Conservation (phyloP, 2,329 filamentous ascomycete genomes). For the Aspergillus floridensis region DNA sequence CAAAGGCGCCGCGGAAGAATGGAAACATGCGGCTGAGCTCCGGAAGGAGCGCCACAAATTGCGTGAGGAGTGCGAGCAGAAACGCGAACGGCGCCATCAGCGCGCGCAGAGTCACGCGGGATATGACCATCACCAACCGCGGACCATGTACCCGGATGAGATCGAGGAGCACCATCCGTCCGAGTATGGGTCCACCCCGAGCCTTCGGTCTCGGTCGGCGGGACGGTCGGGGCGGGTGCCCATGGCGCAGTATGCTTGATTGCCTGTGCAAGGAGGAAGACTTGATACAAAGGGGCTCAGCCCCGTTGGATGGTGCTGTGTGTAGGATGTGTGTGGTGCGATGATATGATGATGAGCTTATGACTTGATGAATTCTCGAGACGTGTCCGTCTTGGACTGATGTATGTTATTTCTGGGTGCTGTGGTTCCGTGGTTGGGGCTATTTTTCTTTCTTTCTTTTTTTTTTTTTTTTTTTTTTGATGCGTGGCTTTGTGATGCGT, state of each 20-base stretch:
- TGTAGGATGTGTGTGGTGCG: not conserved
- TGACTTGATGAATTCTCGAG: not conserved
- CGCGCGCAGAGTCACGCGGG: constrained; percentile 24
- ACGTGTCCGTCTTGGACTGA: too few relatives aligned
- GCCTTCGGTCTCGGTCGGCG: constrained; percentile 12
- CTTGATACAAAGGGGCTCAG: too few relatives aligned
- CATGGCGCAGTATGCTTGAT: not conserved
- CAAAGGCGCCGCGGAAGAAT: constrained; percentile 64
- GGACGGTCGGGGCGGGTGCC: constrained; percentile 2
- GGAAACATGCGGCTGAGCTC: constrained; percentile 66
- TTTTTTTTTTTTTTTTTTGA: too few relatives aligned
- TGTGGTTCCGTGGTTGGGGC: too few relatives aligned
- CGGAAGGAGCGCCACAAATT: constrained; percentile 57
- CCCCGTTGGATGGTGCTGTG: not conserved
- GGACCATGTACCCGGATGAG: constrained; percentile 31
- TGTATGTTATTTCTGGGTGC: too few relatives aligned
- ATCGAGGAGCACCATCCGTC: constrained; percentile 25
- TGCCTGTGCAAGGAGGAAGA: not conserved
- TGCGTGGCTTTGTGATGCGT: too few relatives aligned
- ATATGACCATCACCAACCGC: not conserved
- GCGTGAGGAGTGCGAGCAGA: constrained; percentile 45
- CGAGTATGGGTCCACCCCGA: constrained; percentile 5
- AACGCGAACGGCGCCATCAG: constrained; percentile 47
- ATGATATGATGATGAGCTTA: constrained; percentile 4
- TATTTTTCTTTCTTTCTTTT: too few relatives aligned